Base-by-base conservation (phyloP, 78 protist genomes). In the Planoprotostelium fungivorum region DNA sequence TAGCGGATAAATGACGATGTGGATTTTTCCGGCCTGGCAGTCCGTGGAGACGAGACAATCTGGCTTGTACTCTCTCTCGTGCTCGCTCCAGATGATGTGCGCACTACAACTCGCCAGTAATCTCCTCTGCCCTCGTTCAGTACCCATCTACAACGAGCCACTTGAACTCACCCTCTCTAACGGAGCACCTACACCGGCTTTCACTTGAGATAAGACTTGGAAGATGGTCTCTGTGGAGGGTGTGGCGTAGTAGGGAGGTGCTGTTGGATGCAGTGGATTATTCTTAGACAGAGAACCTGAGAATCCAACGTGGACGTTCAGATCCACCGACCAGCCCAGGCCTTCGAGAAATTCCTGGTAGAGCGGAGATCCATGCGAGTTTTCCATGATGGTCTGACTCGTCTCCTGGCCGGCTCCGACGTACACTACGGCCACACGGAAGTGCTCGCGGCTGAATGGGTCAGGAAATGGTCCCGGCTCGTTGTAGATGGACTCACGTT, bases 41-140 rank as follows among this genome's bases (percentile, higher is more conserved):
- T 89, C 85, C 51, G 97, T 92, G 25, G 94, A 89, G n/a, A 92
- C 90, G 73, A 51, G 73, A 16, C 73, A 51, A 25, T 51, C 73
- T 0, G 97, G 97, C 0, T 93, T 84, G 93, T 95, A 98, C 83
- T 95, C 96, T n/a, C 95, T 37, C 37, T 73, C 83, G 85, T 96
- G 95, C 86, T 97, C 98, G 29, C 91, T 83, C 98, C 98, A 97
- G n/a, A 98, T 83, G 16, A 98, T 95, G 87, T 96, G 97, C 88
- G 96, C 97, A n/a, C 84, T 25, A 16, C 73, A 51, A 25, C 73
- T 16, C 16, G 73, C 5, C 16, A 51, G 16, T 51, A 51, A 5
- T 16, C 73, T 51, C 73, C 73, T 51, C 73, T 51, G 16, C 73
- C 5, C 5, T 16, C 73, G 16, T 51, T 16, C 5, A 25, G 5